Percentiles rank a stretch among this genome's conserved stretches.
Conservation (phyloP, 2,329 filamentous ascomycete genomes). For the Epichloe scottii region DNA sequence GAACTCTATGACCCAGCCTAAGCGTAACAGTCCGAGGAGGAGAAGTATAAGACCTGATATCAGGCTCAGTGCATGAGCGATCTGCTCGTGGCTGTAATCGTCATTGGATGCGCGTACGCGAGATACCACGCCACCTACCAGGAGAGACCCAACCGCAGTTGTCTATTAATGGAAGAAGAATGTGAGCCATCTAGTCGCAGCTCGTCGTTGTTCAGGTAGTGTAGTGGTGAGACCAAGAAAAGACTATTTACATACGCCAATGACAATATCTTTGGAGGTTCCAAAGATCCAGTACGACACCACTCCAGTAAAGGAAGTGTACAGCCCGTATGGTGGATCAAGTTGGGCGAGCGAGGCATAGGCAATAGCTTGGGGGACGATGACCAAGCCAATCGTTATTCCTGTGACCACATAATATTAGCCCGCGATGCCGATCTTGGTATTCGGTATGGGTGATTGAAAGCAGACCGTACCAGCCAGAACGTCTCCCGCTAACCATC, state of each 20-base stretch:
- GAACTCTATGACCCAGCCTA: conserved; percentile 39
- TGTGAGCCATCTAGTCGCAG: neutral
- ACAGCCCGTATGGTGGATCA: conserved; percentile 58
- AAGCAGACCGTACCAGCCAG: conserved; percentile 45
- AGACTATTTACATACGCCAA: conserved; percentile 36
- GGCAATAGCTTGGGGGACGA: conserved; percentile 70
- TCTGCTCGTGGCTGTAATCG: conserved; percentile 24
- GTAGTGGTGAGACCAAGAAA: neutral
- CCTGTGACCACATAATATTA: conserved; percentile 9
- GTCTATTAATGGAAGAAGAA: conserved; percentile 30
- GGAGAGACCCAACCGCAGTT: conserved; percentile 37
- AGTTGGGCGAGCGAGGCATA: conserved; percentile 63
- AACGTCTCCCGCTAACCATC: conserved; percentile 62
- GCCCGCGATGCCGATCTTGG: no score
- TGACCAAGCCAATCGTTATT: conserved; percentile 48
- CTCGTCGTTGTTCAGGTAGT: no score
- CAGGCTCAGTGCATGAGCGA: conserved; percentile 32
- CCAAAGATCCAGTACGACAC: conserved; percentile 75
- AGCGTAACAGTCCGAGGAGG: conserved; percentile 31
- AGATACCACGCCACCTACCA: conserved; percentile 33
- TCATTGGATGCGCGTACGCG: conserved; percentile 24
- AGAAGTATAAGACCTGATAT: conserved; percentile 32
- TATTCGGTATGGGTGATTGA: no score
- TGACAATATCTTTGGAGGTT: conserved; percentile 76
- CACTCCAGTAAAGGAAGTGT: conserved; percentile 73